Evolutionary conservation across 768 basidiomycete species (phyloP).

Genomic region (Zangia roseola): DNA sequence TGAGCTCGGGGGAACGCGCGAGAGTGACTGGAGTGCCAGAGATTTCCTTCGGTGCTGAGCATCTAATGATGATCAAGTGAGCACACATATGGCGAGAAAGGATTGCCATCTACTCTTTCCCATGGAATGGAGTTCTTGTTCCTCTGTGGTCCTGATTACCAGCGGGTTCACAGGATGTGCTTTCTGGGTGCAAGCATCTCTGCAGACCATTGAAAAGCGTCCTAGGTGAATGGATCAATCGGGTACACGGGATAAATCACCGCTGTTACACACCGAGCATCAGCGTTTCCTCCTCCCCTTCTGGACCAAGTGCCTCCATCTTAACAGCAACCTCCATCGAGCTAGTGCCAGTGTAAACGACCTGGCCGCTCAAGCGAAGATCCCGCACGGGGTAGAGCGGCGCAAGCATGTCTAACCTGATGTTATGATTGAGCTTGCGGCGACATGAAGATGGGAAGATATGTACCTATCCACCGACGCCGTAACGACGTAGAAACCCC

Average conservation of each 20-base stretch:
- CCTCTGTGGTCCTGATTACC: constrained; percentile 57
- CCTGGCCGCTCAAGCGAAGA: constrained; percentile 74
- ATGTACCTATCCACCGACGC: constrained; percentile 73
- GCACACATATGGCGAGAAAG: background rate
- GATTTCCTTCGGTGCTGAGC: constrained; percentile 59
- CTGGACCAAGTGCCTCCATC: constrained; percentile 64
- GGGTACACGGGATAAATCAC: too few relatives aligned
- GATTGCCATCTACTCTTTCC: constrained; percentile 57
- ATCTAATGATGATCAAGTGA: constrained; percentile 35
- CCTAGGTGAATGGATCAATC: constrained; percentile 44
- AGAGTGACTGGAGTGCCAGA: constrained; percentile 57
- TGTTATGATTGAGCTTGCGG: background rate
- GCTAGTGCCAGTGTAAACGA: constrained; percentile 72
- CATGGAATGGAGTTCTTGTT: constrained; percentile 57
- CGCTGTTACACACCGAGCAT: constrained; percentile 50
- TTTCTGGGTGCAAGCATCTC: constrained; percentile 64
- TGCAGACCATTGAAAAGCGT: constrained; percentile 90
- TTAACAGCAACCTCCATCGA: constrained; percentile 88
- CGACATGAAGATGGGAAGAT: background rate
- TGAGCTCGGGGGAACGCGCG: constrained; percentile 70
- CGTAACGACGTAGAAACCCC: constrained; percentile 80
- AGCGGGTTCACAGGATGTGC: constrained; percentile 66
- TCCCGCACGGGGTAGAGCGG: constrained; percentile 60
- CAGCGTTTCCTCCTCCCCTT: constrained; percentile 56
- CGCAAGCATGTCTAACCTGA: constrained; percentile 45